Base-by-base conservation (phyloP, 495 filamentous ascomycete species). In the Penicillium psychrofluorescens region DNA sequence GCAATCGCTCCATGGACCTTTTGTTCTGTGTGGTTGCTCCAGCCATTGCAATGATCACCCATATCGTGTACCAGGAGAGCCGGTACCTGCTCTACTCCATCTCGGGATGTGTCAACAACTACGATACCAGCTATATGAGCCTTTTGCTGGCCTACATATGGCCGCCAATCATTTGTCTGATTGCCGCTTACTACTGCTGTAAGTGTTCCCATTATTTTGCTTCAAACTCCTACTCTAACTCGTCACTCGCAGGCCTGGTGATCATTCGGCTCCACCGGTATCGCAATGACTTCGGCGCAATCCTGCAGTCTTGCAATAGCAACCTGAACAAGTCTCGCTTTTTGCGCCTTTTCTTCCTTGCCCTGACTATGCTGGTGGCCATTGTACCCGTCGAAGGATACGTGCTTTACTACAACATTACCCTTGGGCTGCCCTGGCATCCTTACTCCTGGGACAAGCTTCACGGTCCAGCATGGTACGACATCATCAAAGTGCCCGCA, bases 11-110 rank as follows among this genome's bases (percentile, higher is more conserved):
- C 16, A 58, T 84, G 48, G 83, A 92, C 37, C 53, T 83, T 8
- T 44, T 84, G 8, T 74, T 89, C 54, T 90, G 90, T 55, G 79
- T 86, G 48, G 68, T 74, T 6, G 49, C 81, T 15, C 90, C 92
- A 2, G 8, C 80, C 11, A 49, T 88, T 37, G 73, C 84, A 50
- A 76, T 89, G 58, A 39, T 75, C 15, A 71, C 79, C 35, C 86
- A 88, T 40, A 84, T 81, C 56, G 58, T 90, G 36, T 78, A 88
- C 38, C 81, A 88, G 40, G 58, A 73, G 11, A 66, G 68, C 27
- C 80, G 92, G 11, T 98, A 92, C 64, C 72, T 77, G 44, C 71
- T 97, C 40, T 77, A 76, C 38, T 73, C 80, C 12, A 79, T 95
- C 15, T 68, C 79, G 29, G 92, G 92, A 2, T 97, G 92, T 57